These are phyloP conservation scores for Prunella vulgaris DNA, from an alignment of 257 asterid species.

Conservation along the genomic window DNA sequence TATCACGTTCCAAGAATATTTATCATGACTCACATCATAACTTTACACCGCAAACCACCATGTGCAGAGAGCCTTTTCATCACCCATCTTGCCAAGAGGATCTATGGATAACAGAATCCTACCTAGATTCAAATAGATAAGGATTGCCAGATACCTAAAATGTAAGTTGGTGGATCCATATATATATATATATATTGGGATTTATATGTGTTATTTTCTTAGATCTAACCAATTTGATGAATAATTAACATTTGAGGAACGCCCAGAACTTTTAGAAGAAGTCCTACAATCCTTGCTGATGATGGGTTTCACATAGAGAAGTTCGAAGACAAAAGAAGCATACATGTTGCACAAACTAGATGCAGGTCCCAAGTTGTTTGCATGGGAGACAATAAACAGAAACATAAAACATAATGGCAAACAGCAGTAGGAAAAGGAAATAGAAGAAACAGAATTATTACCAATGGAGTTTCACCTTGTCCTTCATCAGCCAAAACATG, in stretches of 20 bases:
- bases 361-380: conserved; percentile 3
- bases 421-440: conserved; percentile 5
- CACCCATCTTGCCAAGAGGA: not conserved
- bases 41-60: not conserved
- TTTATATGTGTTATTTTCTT: not conserved
- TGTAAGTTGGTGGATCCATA: not conserved
- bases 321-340: conserved; percentile 12
- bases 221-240: not conserved
- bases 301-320: conserved; percentile 1
- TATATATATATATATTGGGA: not conserved
- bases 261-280: not conserved
- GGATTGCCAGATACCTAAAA: not conserved
- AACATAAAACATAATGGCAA: not conserved
- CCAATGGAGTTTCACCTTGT: conserved; percentile 91
- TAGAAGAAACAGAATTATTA: conserved; percentile 26
- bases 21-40: conserved; percentile 8
- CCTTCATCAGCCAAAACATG: conserved; percentile 97
- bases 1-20: not conserved
- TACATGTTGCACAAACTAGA: not conserved
- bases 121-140: not conserved
- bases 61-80: not conserved
- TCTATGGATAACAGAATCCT: not conserved
- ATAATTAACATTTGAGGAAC: not conserved
- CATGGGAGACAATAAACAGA: conserved; percentile 4
- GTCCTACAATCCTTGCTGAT: not conserved